phyloP scores from a whole-genome alignment of 164 flowering plant species.

The Kingdonia uniflora region DNA sequence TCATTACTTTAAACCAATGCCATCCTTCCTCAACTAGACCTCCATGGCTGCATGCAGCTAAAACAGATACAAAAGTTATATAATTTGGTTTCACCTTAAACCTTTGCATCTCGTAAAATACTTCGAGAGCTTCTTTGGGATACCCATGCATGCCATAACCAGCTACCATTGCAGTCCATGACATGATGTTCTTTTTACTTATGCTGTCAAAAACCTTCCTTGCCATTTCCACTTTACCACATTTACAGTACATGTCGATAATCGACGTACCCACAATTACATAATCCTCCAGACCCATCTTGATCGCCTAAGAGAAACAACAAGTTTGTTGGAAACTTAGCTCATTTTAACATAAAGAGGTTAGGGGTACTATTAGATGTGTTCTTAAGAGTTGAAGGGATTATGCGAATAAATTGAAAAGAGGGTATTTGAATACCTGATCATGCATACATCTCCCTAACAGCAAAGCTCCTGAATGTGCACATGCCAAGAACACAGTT shows the following conservation, averaged over 20 bases:
- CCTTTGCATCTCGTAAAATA: constrained; percentile 48
- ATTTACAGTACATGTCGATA: constrained; percentile 88
- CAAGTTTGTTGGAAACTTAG: too few species aligned
- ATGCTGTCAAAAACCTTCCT: constrained; percentile 49
- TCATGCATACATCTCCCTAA: constrained; percentile 69
- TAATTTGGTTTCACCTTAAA: constrained; percentile 55
- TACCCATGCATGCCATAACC: constrained; percentile 77
- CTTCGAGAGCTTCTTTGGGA: constrained; percentile 54
- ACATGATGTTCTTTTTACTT: constrained; percentile 53
- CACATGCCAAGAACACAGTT: too few species aligned
- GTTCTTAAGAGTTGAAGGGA: too few species aligned
- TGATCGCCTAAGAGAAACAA: constrained; percentile 47
- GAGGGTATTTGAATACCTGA: constrained; percentile 37
- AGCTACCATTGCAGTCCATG: constrained; percentile 93
- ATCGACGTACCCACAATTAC: constrained; percentile 73
- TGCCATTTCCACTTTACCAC: constrained; percentile 67
- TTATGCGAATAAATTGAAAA: too few species aligned
- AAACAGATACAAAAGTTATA: constrained; percentile 75
- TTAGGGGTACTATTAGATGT: too few species aligned
- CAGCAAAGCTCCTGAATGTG: too few species aligned
- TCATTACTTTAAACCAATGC: constrained; percentile 68
- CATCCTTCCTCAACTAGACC: constrained; percentile 69
- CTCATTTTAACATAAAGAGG: too few species aligned
- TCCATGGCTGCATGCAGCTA: constrained; percentile 82
- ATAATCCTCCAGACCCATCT: constrained; percentile 45